These are phyloP conservation scores for Usnea hakonensis DNA, from an alignment of 495 filamentous ascomycete species.

Conservation along the genomic window DNA sequence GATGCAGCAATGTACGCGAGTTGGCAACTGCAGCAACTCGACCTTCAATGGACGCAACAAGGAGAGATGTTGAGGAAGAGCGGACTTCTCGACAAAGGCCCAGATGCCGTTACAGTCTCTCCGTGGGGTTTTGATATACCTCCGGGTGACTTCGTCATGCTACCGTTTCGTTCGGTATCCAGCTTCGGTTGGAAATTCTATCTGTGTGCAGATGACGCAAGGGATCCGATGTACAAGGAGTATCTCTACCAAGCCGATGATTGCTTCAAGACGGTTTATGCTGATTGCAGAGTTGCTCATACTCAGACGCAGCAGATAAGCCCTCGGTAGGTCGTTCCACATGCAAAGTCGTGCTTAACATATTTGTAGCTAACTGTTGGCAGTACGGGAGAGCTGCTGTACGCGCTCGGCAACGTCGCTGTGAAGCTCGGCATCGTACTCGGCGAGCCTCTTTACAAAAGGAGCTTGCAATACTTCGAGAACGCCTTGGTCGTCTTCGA, in stretches of 20 bases:
- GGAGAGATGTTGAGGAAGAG: neutral
- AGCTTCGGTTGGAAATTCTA: neutral
- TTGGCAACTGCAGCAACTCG: neutral
- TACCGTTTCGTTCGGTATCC: slow-evolving; percentile 1
- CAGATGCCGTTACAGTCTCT: neutral
- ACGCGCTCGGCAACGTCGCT: slow-evolving; percentile 1
- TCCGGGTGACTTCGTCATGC: neutral
- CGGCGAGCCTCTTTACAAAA: neutral
- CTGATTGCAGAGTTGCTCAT: neutral
- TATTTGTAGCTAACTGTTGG: neutral
- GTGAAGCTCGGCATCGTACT: neutral
- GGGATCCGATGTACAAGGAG: neutral
- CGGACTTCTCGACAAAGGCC: neutral
- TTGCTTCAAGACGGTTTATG: neutral
- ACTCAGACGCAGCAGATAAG: neutral
- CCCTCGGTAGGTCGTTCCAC: neutral
- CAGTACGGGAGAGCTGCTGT: slow-evolving; percentile 2
- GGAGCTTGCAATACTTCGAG: neutral
- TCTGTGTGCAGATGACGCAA: neutral
- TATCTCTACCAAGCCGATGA: neutral
- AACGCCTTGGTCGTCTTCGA: neutral
- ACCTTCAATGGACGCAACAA: neutral
- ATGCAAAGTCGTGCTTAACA: neutral
- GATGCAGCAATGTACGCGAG: neutral
- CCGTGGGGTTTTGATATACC: slow-evolving; percentile 1